A percentile compares a stretch with the other conserved stretches of the same genome.
phyloP scores from a whole-genome alignment of 495 filamentous ascomycete genomes.

The Aspergillus nanangensis region DNA sequence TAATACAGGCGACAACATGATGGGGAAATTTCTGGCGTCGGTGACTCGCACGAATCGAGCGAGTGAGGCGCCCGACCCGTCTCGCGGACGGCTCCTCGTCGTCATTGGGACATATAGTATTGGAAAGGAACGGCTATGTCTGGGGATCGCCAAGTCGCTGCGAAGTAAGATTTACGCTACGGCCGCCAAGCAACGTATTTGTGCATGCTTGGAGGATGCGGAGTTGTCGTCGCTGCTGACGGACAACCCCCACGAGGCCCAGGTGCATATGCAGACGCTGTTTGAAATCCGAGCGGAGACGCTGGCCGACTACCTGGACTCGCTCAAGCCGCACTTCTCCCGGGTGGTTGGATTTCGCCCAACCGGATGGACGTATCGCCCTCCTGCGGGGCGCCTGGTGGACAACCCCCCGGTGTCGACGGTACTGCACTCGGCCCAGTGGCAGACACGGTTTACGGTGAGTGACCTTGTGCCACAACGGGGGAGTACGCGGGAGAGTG shows the following conservation, averaged over 20 bases:
- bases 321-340: conserved; percentile 70
- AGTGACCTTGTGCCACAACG: conserved; percentile 69
- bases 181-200: conserved; percentile 76
- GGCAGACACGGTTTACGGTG: conserved; percentile 64
- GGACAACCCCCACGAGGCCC: conserved; percentile 72
- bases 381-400: conserved; percentile 57
- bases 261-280: conserved; percentile 96
- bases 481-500: conserved; percentile 69
- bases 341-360: conserved; percentile 90
- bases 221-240: conserved; percentile 77
- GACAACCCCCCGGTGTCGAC: conserved; percentile 61
- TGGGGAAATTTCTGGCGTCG: conserved; percentile 57
- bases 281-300: conserved; percentile 88
- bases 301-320: conserved; percentile 78
- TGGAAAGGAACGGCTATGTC: conserved; percentile 93
- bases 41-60: conserved; percentile 10
- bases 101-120: conserved; percentile 97
- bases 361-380: conserved; percentile 85
- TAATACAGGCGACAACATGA: too few species aligned
- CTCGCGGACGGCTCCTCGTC: conserved; percentile 70
- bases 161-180: conserved; percentile 88
- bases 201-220: conserved; percentile 75
- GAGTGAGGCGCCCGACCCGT: conserved; percentile 6
- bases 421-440: conserved; percentile 68
- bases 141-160: conserved; percentile 85